Conservation (phyloP, 306 rosid species). For the Ammopiptanthus mongolicus region DNA sequence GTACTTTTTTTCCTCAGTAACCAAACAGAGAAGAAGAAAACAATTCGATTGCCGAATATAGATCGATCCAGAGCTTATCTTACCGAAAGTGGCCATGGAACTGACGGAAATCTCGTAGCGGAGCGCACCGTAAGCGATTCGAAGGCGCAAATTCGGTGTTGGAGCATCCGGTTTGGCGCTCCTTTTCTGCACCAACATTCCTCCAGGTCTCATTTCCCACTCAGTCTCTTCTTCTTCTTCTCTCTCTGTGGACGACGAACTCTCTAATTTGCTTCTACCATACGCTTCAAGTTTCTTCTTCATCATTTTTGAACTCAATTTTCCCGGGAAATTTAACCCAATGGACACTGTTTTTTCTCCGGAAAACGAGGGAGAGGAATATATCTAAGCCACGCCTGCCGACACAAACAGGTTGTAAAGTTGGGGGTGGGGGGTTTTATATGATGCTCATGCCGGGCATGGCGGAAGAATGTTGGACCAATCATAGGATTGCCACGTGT, state of each 20-base stretch:
- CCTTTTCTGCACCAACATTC: conserved; percentile 79
- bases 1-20: conserved; percentile 3
- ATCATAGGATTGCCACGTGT: conserved; percentile 38
- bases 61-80: conserved; percentile 15
- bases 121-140: conserved; percentile 54
- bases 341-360: neutral
- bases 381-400: conserved; percentile 33
- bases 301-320: conserved; percentile 36
- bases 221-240: conserved; percentile 31
- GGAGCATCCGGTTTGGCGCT: conserved; percentile 17
- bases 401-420: conserved; percentile 39
- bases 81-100: conserved; percentile 66
- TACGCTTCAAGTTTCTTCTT: conserved; percentile 23
- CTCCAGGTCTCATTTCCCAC: conserved; percentile 90
- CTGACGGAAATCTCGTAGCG: conserved; percentile 60
- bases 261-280: conserved; percentile 20
- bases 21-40: conserved; percentile 6
- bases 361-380: conserved; percentile 14
- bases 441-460: neutral
- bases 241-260: neutral
- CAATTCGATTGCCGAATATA: neutral
- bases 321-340: conserved; percentile 9
- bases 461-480: conserved; percentile 17
- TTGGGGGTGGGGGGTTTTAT: neutral
- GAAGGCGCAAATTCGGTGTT: conserved; percentile 38